Conservation (phyloP, 208 protist species). For the Leishmania lainsoni region DNA sequence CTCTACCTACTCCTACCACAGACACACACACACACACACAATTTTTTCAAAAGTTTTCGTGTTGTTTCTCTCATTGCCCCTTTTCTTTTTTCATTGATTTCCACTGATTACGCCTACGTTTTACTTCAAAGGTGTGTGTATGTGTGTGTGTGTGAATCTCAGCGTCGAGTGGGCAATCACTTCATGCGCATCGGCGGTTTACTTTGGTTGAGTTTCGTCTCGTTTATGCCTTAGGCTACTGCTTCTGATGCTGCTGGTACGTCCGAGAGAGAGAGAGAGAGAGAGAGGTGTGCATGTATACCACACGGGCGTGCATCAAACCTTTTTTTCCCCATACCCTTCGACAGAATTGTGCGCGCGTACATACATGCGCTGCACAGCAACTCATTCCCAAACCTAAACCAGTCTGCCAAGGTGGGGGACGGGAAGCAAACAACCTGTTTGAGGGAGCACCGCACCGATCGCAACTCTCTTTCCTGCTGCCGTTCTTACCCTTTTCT, state of each 20-base stretch:
- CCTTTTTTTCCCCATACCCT: background rate
- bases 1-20: too few relatives aligned
- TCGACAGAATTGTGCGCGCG: background rate
- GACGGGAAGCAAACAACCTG: background rate
- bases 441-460: background rate
- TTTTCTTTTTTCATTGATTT: too few relatives aligned
- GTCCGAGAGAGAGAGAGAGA: background rate
- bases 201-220: background rate
- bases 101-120: background rate
- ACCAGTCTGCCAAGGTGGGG: background rate
- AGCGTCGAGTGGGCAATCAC: background rate
- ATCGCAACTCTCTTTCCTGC: background rate
- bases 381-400: background rate
- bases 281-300: background rate
- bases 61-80: too few relatives aligned
- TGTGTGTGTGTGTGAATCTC: background rate
- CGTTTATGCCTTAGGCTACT: background rate
- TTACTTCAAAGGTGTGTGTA: background rate
- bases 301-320: background rate
- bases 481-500: background rate
- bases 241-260: background rate
- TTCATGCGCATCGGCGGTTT: background rate
- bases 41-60: too few relatives aligned
- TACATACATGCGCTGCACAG: background rate
- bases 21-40: too few relatives aligned